phyloP scores from a whole-genome alignment of 108 stramenopile species.

The Thalassiosira profunda region DNA sequence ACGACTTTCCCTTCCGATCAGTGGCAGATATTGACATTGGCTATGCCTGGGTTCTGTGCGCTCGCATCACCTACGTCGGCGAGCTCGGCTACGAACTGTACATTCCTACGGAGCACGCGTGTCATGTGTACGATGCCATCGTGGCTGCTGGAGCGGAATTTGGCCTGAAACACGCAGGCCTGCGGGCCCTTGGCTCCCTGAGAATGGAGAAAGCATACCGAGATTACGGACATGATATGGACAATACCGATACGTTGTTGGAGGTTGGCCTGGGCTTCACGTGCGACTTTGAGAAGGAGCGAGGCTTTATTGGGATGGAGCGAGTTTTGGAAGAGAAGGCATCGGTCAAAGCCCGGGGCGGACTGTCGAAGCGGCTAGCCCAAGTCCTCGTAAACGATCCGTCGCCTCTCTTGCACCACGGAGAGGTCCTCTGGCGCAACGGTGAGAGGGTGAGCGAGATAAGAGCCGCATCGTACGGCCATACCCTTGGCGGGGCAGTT shows the following conservation, averaged over 20 bases:
- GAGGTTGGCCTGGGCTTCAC: conserved; percentile 80
- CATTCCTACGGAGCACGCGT: conserved; percentile 68
- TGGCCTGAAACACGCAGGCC: conserved; percentile 59
- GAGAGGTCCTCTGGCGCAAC: conserved; percentile 75
- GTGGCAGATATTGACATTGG: conserved; percentile 64
- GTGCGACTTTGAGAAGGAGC: conserved; percentile 64
- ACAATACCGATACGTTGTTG: conserved; percentile 73
- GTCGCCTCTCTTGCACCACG: conserved; percentile 61
- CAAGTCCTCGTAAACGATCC: conserved; percentile 51
- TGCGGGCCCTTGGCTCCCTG: conserved; percentile 72
- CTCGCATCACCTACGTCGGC: conserved; percentile 82
- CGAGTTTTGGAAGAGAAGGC: conserved; percentile 35
- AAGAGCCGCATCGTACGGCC: conserved; percentile 68
- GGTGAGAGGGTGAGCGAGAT: conserved; percentile 68
- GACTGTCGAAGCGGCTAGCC: conserved; percentile 51
- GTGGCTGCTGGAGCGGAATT: conserved; percentile 36
- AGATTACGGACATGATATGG: conserved; percentile 90
- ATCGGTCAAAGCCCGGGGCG: conserved; percentile 45
- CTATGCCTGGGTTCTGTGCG: conserved; percentile 47
- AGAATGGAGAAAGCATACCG: conserved; percentile 84
- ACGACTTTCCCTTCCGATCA: conserved; percentile 58
- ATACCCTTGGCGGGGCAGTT: conserved; percentile 71
- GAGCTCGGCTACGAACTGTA: conserved; percentile 85
- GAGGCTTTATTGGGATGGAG: conserved; percentile 74
- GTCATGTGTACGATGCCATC: conserved; percentile 65